Conservation (phyloP, 257 asterid genomes). For the Solanum pennellii region DNA sequence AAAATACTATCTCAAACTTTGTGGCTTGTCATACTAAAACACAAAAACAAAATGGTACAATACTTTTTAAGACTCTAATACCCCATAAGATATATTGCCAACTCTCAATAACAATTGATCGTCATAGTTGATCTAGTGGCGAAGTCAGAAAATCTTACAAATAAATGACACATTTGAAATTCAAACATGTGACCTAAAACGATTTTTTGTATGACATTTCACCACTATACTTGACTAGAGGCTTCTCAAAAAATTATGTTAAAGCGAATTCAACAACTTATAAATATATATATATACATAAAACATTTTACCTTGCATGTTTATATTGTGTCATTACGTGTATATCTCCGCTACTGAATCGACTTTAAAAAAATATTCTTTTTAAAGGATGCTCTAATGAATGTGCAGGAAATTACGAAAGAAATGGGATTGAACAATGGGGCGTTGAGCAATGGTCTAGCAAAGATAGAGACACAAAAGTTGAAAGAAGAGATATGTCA, state of each 20-base stretch:
- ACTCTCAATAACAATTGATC: not conserved
- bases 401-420: not conserved
- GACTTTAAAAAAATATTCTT: not conserved
- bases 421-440: not conserved
- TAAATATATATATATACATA: no score
- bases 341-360: not conserved
- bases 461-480: conserved; percentile 59
- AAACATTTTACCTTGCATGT: no score
- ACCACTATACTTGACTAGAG: no score
- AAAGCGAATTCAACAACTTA: no score
- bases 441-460: conserved; percentile 11
- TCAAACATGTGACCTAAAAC: not conserved
- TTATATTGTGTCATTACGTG: not conserved
- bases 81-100: not conserved
- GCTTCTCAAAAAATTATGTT: no score
- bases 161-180: not conserved
- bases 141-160: not conserved
- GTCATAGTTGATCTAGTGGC: not conserved
- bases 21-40: no score
- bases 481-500: conserved; percentile 46
- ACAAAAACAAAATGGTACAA: not conserved
- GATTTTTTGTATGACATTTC: no score
- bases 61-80: not conserved
- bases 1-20: no score
- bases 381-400: not conserved